Percentiles rank a stretch among this genome's conserved stretches.
phyloP scores from a whole-genome alignment of 148 eudicot species.

The Cornus florida region DNA sequence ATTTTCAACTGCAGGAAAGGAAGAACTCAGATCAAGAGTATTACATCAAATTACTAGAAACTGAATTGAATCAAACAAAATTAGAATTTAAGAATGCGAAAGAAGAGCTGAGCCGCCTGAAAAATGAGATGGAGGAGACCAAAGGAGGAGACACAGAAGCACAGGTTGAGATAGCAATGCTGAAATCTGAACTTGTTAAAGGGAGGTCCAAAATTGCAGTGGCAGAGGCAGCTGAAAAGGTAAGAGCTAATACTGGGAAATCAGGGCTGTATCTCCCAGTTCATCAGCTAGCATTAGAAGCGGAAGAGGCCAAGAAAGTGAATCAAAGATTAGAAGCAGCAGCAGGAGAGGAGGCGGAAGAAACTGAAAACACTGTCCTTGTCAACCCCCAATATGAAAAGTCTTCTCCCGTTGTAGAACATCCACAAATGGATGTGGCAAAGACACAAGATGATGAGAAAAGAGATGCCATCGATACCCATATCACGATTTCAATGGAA shows the following conservation, averaged over 20 bases:
- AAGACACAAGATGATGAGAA: neutral
- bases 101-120: conserved; percentile 1
- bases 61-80: conserved; percentile 15
- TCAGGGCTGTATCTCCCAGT: too few relatives aligned
- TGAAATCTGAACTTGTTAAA: conserved; percentile 29
- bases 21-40: conserved; percentile 13
- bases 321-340: conserved; percentile 16
- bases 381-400: neutral
- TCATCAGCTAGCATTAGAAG: conserved; percentile 16
- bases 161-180: conserved; percentile 33
- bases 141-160: conserved; percentile 18
- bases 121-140: conserved; percentile 7
- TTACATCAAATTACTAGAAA: conserved; percentile 15
- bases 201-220: conserved; percentile 30
- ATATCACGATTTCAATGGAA: conserved; percentile 13
- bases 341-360: neutral
- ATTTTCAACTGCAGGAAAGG: conserved; percentile 10
- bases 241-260: conserved; percentile 13
- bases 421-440: neutral
- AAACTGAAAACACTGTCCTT: neutral
- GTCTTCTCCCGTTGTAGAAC: neutral
- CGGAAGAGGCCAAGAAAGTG: conserved; percentile 21
- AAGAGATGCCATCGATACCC: neutral
- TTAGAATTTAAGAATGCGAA: conserved; percentile 15
- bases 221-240: conserved; percentile 30